Base-by-base conservation (phyloP, 2,329 filamentous ascomycete genomes). In the Cercospora sp. region DNA sequence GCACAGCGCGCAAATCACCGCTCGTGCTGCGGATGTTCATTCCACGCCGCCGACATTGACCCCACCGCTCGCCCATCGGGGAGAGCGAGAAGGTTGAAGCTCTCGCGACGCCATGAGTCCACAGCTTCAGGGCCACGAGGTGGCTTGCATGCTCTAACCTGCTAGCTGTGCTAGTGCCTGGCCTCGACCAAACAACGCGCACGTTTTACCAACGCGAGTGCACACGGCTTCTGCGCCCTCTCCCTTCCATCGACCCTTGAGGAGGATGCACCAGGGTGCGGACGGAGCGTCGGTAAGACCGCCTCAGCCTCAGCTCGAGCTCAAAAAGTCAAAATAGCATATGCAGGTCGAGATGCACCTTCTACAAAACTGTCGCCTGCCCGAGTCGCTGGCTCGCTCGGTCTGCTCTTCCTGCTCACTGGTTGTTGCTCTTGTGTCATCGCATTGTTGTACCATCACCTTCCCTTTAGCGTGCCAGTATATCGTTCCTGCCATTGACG, bases 301-400 rank as follows among this genome's bases (percentile, higher is more conserved):
- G 55, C 61, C 60, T 68, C 66, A 68, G 66, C 66, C 63, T 66
- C 67, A 68, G 63, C 66, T 57, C 13, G 57, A 64, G 66, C 63
- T 61, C 42, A 10, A 30, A 67, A 68, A 60, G 51, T 68, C 36
- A 65, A 64, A 65, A 59, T 51, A 45, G 13, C 18, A 36, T 31
- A 60, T 65, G 66, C 66, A 64, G 51, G 5, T 26, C 16, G 51
- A 64, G 13, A 42, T 18, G 62, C 23, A 7, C 36, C 33, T n/a
- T 39, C 16, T 60, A 53, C 48, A 53, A 53, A 53, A 16, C 48
- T 53, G 48, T 53, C 12, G 48, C 48, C 13, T 26, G 48, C 23
- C 48, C 20, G 48, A 53, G 10, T 53, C 26, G 48, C 48, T 23
- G 20, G 23, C 20, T 23, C 48, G 48, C 48, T 26, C 26, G 48